These are phyloP conservation scores for Tylopilus subfusipes DNA, from an alignment of 768 basidiomycete genomes.

Conservation along the genomic window DNA sequence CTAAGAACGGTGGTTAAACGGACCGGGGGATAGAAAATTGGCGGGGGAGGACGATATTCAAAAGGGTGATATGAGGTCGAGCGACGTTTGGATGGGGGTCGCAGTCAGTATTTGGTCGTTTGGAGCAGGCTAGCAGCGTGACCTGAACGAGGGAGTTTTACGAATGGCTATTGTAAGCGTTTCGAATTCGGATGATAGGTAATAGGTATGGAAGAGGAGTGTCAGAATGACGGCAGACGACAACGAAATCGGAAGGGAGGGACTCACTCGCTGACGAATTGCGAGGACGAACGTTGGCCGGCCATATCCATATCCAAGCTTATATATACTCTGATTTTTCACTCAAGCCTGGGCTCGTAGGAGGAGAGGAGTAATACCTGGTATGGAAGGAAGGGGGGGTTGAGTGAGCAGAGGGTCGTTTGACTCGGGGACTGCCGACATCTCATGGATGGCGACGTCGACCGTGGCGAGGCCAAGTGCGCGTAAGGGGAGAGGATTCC, in stretches of 20 bases:
- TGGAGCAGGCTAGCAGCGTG: conserved; percentile 1
- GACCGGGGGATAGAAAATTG: conserved; percentile 7
- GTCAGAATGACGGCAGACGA: conserved; percentile 16
- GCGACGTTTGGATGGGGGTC: not conserved
- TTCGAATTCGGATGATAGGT: no score
- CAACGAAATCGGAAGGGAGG: conserved; percentile 10
- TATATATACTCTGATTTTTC: conserved; percentile 12
- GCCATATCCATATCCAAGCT: conserved; percentile 8
- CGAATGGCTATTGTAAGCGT: conserved; percentile 4
- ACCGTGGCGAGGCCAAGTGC: not conserved
- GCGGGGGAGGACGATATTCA: not conserved
- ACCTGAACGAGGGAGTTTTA: not conserved
- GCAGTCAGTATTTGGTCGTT: not conserved
- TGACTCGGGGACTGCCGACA: conserved; percentile 16
- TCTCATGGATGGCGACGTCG: conserved; percentile 1
- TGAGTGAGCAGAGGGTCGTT: conserved; percentile 6
- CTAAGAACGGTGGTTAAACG: conserved; percentile 11
- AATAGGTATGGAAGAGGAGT: not conserved
- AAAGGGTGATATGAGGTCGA: not conserved
- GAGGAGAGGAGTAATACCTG: conserved; percentile 6
- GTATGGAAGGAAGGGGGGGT: conserved; percentile 10
- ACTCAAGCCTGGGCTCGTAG: not conserved
- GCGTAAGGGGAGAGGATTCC: not conserved
- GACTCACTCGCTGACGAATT: conserved; percentile 22
- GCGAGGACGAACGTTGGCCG: conserved; percentile 27